Percentiles rank a stretch among this genome's conserved stretches.
These are phyloP conservation scores for Elsinoe fawcettii DNA, from an alignment of 2,329 filamentous ascomycete genomes.

Conservation along the genomic window DNA sequence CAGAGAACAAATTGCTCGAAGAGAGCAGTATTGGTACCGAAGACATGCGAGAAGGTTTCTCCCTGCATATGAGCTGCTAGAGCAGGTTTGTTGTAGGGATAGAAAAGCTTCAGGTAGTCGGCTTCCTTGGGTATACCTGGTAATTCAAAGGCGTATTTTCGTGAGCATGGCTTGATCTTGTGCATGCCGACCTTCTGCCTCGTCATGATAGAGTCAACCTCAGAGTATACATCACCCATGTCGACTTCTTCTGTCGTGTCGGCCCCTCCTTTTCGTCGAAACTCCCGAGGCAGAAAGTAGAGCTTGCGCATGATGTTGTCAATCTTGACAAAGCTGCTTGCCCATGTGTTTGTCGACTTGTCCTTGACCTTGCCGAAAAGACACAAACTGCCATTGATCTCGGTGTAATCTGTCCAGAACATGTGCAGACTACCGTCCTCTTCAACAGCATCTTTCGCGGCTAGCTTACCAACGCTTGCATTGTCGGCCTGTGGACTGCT, in stretches of 20 bases:
- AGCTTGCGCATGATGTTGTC: slow-evolving; percentile 91
- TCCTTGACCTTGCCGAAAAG: slow-evolving; percentile 94
- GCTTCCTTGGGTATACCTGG: slow-evolving; percentile 77
- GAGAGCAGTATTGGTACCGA: slow-evolving; percentile 84
- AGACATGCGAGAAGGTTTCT: slow-evolving; percentile 88
- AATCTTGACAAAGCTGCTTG: slow-evolving; percentile 92
- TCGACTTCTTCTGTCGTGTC: slow-evolving; percentile 70
- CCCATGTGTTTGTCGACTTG: slow-evolving; percentile 68
- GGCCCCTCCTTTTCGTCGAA: slow-evolving; percentile 51
- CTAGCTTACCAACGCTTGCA: slow-evolving; percentile 67
- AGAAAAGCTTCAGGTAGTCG: slow-evolving; percentile 91
- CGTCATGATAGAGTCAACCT: slow-evolving; percentile 83
- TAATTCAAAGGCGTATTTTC: slow-evolving; percentile 95
- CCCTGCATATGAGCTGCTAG: slow-evolving; percentile 65
- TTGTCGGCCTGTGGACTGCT: slow-evolving; percentile 64
- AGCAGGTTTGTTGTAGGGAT: slow-evolving; percentile 77
- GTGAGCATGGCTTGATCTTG: slow-evolving; percentile 82
- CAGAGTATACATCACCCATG: slow-evolving; percentile 83
- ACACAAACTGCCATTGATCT: slow-evolving; percentile 83
- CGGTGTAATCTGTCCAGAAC: slow-evolving; percentile 96
- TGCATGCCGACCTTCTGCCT: slow-evolving; percentile 77
- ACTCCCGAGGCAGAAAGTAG: slow-evolving; percentile 78
- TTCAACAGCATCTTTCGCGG: slow-evolving; percentile 79
- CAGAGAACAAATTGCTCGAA: slow-evolving; percentile 98
- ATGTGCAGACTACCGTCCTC: slow-evolving; percentile 85